These are phyloP conservation scores for Huntiella bhutanensis DNA, from an alignment of 2,329 filamentous ascomycete genomes.

Conservation along the genomic window DNA sequence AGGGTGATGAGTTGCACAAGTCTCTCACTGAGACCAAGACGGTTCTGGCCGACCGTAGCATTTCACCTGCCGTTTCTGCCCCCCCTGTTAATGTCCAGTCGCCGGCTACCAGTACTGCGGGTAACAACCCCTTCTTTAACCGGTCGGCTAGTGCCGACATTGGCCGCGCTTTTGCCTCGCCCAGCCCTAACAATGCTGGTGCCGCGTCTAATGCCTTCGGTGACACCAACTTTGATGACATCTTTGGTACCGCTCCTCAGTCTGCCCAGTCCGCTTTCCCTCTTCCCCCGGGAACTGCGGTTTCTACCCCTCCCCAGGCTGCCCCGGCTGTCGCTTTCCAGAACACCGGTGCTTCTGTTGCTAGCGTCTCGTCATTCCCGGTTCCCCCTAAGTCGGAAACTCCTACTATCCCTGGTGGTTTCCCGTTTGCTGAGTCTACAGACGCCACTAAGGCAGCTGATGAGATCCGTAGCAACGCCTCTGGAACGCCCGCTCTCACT, in stretches of 20 bases:
- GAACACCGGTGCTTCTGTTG: conserved; percentile 36
- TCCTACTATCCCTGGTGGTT: conserved; percentile 15
- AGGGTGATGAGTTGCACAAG: conserved; percentile 51
- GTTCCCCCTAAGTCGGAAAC: conserved; percentile 6
- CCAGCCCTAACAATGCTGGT: conserved; percentile 17
- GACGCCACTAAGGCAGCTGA: conserved; percentile 27
- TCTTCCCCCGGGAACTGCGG: conserved; percentile 31
- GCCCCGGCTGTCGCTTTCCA: conserved; percentile 17
- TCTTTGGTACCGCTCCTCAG: conserved; percentile 47
- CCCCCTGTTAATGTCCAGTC: conserved; percentile 48
- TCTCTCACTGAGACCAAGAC: conserved; percentile 5
- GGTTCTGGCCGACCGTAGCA: conserved; percentile 20
- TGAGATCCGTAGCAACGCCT: conserved; percentile 7
- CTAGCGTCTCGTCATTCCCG: conserved; percentile 11
- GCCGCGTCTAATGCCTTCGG: conserved; percentile 22
- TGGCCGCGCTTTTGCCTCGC: conserved; percentile 30
- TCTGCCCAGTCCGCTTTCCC: background rate
- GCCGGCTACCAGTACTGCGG: conserved; percentile 34
- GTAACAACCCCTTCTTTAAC: conserved; percentile 91
- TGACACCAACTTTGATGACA: conserved; percentile 63
- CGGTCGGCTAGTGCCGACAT: conserved; percentile 43
- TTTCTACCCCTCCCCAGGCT: conserved; percentile 36
- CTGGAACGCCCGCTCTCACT: conserved; percentile 17
- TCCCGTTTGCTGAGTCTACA: conserved; percentile 38
- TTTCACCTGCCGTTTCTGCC: conserved; percentile 28